phyloP scores from a whole-genome alignment of 1,139 yeast genomes.

The Yamadazyma sp. region DNA sequence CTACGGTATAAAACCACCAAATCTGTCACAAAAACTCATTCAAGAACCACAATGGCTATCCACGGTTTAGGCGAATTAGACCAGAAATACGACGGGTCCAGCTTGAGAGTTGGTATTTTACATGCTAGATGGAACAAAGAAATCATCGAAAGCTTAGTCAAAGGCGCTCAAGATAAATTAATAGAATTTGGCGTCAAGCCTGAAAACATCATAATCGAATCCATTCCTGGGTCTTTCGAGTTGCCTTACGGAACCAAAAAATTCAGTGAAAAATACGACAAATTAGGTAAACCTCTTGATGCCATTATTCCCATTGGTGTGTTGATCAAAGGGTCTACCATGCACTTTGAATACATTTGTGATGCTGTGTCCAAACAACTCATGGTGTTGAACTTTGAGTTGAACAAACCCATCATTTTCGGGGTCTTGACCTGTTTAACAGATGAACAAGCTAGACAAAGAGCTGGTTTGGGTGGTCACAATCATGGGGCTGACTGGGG shows the following conservation, averaged over 20 bases:
- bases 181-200: slow-evolving; percentile 65
- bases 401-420: slow-evolving; percentile 79
- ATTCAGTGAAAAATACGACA: slow-evolving; percentile 47
- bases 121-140: slow-evolving; percentile 93
- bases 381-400: slow-evolving; percentile 75
- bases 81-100: slow-evolving; percentile 68
- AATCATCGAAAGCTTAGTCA: slow-evolving; percentile 76
- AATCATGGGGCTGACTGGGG: slow-evolving; percentile 99
- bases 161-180: slow-evolving; percentile 70
- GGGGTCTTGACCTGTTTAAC: slow-evolving; percentile 93
- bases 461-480: slow-evolving; percentile 89
- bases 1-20: not conserved
- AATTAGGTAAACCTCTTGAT: slow-evolving; percentile 57
- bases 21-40: not conserved
- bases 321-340: slow-evolving; percentile 91
- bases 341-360: slow-evolving; percentile 97
- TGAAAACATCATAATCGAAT: slow-evolving; percentile 73
- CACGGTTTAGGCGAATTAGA: slow-evolving; percentile 79
- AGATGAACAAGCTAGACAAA: slow-evolving; percentile 87
- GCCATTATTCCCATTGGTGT: slow-evolving; percentile 94
- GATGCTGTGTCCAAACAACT: slow-evolving; percentile 85
- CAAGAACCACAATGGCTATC: slow-evolving; percentile 69
- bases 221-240: slow-evolving; percentile 95
- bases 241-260: slow-evolving; percentile 77
- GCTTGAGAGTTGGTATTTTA: slow-evolving; percentile 75